Base-by-base conservation (phyloP, 2,329 filamentous ascomycete genomes). In the Apiospora kogelbergensis region DNA sequence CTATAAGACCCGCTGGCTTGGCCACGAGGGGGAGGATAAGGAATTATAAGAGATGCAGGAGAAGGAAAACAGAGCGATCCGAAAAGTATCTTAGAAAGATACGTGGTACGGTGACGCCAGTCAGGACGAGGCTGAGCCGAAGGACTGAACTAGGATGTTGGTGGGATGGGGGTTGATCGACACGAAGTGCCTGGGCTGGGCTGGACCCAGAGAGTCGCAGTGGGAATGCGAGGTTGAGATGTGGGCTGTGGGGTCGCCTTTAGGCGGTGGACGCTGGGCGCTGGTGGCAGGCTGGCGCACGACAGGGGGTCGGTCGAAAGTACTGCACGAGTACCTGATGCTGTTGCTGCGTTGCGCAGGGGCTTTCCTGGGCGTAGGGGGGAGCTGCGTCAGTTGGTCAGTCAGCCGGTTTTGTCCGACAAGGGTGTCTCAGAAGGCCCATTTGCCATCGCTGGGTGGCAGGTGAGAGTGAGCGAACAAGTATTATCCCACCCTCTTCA, bases 121-220 rank as follows among this genome's bases (percentile, higher is more conserved):
- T 69, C 48, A 69, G 70, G 72, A 76, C 73, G 76, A 78, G 77
- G 77, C 77, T 78, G 77, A 78, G 77, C 73, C 64, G 63, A 65
- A 26, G 63, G 63, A 41, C 63, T 42, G 41, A 65, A 22, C 63
- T 44, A 65, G 63, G 63, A 30, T 45, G 26, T 37, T 53, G 30
- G 40, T 26, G n/a, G 65, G 65, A 37, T 48, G 65, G 44, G 64
- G 6, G 44, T 24, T 68, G 69, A 70, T 70, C 67, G 69, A 65
- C 69, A 65, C 65, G 41, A 63, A 68, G 67, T 68, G 69, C 67
- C 53, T 70, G 66, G 69, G 48, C 67, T 68, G 66, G 69, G 53
- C 30, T 44, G 66, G 68, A 65, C 63, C 63, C 40, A 44, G 41
- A 60, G 53, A 37, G 53, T 60, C 53, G 53, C 53, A 37, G 53